phyloP scores from a whole-genome alignment of 2,329 filamentous ascomycete genomes.

The Fusarium proliferatum region DNA sequence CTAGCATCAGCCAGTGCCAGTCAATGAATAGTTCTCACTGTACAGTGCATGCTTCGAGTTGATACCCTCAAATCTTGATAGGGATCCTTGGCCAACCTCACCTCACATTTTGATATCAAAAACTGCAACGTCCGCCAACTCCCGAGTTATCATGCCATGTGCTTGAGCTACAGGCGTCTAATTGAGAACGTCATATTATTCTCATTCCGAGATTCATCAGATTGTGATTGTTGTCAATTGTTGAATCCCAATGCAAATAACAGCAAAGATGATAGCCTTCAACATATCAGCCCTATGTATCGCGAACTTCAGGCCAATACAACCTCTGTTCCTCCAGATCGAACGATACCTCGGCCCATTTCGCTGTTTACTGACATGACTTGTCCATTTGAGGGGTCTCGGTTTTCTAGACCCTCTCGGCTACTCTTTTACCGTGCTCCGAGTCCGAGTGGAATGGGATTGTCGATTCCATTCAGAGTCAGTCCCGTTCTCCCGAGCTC shows the following conservation, averaged over 20 bases:
- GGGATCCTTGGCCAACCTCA: background rate
- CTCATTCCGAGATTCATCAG: background rate
- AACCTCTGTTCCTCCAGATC: conserved; percentile 22
- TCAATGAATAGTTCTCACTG: background rate
- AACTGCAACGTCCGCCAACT: conserved; percentile 8
- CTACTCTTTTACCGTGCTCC: background rate
- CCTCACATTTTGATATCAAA: conserved; percentile 11
- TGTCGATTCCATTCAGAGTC: conserved; percentile 3
- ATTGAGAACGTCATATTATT: conserved; percentile 11
- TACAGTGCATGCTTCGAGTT: conserved; percentile 17
- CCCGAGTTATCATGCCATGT: conserved; percentile 30
- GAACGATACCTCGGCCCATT: conserved; percentile 42
- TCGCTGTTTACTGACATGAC: conserved; percentile 28
- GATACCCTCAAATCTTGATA: background rate
- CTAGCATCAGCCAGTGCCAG: background rate
- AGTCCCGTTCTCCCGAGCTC: conserved; percentile 33
- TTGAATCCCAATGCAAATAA: conserved; percentile 18
- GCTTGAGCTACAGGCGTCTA: background rate
- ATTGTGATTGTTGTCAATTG: conserved; percentile 3
- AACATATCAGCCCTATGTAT: conserved; percentile 31
- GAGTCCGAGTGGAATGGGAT: background rate
- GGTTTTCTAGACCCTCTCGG: conserved; percentile 6
- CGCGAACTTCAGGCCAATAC: conserved; percentile 16
- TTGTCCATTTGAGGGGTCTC: background rate
- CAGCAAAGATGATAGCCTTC: conserved; percentile 1